A percentile compares a stretch with the other conserved stretches of the same genome.
Conservation (phyloP, 768 basidiomycete genomes). For the Auricularia cornea region DNA sequence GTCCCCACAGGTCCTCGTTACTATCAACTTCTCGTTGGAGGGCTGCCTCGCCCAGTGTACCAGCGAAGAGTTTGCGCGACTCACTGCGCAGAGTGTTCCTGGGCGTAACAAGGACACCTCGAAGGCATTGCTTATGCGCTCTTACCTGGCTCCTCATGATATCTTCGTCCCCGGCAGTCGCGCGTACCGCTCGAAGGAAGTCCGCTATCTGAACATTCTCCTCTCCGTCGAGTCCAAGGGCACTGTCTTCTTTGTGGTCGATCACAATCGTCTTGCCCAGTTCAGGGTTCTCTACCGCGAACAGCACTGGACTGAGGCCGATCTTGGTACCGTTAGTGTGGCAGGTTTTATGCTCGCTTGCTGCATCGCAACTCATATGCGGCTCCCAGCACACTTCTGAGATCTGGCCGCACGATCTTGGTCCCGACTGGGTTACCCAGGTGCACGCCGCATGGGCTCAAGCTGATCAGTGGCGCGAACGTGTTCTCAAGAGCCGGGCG, state of each 20-base stretch:
- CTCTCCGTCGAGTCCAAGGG: not conserved
- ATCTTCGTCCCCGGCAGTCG: not conserved
- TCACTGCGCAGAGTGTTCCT: not conserved
- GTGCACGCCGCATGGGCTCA: not conserved
- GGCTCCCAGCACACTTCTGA: too few relatives aligned
- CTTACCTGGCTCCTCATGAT: not conserved
- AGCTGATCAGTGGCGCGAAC: not conserved
- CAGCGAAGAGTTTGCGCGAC: not conserved
- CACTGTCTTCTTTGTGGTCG: not conserved
- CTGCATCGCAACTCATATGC: too few relatives aligned
- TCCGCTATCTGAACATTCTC: not conserved
- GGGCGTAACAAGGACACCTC: not conserved
- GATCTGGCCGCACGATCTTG: not conserved
- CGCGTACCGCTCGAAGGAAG: not conserved
- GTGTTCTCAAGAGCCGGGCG: not conserved
- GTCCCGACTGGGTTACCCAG: not conserved
- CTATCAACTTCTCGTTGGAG: not conserved
- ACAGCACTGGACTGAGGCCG: not conserved
- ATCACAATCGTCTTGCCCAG: not conserved
- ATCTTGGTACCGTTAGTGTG: not conserved
- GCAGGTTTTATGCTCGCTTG: too few relatives aligned
- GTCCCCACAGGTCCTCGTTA: not conserved
- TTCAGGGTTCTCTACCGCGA: not conserved
- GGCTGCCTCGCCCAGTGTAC: not conserved
- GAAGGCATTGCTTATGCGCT: not conserved